These are phyloP conservation scores for Ilyonectria destructans DNA, from an alignment of 2,329 filamentous ascomycete species.

Conservation along the genomic window DNA sequence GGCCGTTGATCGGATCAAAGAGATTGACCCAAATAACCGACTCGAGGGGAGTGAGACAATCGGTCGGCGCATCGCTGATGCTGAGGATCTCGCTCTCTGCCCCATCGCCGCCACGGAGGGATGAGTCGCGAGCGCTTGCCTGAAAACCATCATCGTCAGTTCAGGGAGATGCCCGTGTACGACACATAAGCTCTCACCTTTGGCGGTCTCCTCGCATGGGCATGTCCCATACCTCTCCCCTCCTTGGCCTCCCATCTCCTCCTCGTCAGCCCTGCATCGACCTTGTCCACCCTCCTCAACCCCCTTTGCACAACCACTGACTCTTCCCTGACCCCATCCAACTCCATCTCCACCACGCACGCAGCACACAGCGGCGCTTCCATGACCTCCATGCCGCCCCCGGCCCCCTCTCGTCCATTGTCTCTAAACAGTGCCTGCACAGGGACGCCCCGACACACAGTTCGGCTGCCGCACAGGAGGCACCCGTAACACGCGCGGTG, in stretches of 20 bases:
- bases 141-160: slow-evolving; percentile 27
- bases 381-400: slow-evolving; percentile 59
- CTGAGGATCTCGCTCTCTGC: slow-evolving; percentile 22
- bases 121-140: slow-evolving; percentile 21
- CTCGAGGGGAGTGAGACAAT: slow-evolving; percentile 47
- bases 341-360: slow-evolving; percentile 62
- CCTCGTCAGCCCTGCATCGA: slow-evolving; percentile 65
- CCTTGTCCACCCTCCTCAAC: slow-evolving; percentile 59
- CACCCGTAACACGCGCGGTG: slow-evolving; percentile 72
- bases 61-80: slow-evolving; percentile 12
- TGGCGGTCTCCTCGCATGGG: slow-evolving; percentile 2
- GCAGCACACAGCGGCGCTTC: slow-evolving; percentile 66
- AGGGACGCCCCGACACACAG: slow-evolving; percentile 55
- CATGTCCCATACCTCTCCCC: slow-evolving; percentile 25
- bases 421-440: slow-evolving; percentile 55
- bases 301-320: slow-evolving; percentile 60
- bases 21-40: slow-evolving; percentile 67
- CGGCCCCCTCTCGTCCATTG: slow-evolving; percentile 14
- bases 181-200: slow-evolving; percentile 16
- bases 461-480: slow-evolving; percentile 64
- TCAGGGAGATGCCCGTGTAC: background rate
- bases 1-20: slow-evolving; percentile 63
- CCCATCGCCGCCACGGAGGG: slow-evolving; percentile 20
- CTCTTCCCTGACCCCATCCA: slow-evolving; percentile 51
- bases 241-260: slow-evolving; percentile 60